phyloP scores from a whole-genome alignment of 768 basidiomycete species.

The Suillus hirtellus region DNA sequence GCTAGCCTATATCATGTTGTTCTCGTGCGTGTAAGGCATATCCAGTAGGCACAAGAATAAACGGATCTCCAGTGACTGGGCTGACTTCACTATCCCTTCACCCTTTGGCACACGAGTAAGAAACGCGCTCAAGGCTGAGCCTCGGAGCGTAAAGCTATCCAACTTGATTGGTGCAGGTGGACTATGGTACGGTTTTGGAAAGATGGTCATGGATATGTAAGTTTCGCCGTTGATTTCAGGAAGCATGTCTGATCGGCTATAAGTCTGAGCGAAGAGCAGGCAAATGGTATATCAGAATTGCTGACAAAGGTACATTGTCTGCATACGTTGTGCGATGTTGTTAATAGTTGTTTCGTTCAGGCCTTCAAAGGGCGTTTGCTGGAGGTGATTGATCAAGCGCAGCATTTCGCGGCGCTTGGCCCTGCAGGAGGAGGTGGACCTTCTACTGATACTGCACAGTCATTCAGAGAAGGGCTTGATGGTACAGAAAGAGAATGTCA shows the following conservation, averaged over 20 bases:
- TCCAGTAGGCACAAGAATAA: slow-evolving; percentile 6
- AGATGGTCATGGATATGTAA: slow-evolving; percentile 82
- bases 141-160: slow-evolving; percentile 80
- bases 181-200: slow-evolving; percentile 91
- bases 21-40: slow-evolving; percentile 51
- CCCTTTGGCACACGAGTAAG: slow-evolving; percentile 76
- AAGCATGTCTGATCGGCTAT: slow-evolving; percentile 8
- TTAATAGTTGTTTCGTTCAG: slow-evolving; percentile 37
- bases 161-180: slow-evolving; percentile 85
- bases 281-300: slow-evolving; percentile 67
- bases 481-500: slow-evolving; percentile 89
- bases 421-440: slow-evolving; percentile 54
- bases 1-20: slow-evolving; percentile 85
- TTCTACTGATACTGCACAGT: slow-evolving; percentile 60
- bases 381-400: slow-evolving; percentile 85
- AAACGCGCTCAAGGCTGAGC: slow-evolving; percentile 87
- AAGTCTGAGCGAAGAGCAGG: slow-evolving; percentile 78
- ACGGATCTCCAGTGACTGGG: slow-evolving; percentile 65
- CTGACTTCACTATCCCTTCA: slow-evolving; percentile 81
- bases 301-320: slow-evolving; percentile 57
- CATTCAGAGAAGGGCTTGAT: slow-evolving; percentile 90
- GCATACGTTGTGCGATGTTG: slow-evolving; percentile 13
- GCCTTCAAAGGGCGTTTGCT: slow-evolving; percentile 74
- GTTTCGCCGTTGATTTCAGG: slow-evolving; percentile 20
- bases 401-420: slow-evolving; percentile 79